Evolutionary conservation across 2,329 filamentous ascomycete species (phyloP).

Genomic region (Alternaria incomplexa): DNA sequence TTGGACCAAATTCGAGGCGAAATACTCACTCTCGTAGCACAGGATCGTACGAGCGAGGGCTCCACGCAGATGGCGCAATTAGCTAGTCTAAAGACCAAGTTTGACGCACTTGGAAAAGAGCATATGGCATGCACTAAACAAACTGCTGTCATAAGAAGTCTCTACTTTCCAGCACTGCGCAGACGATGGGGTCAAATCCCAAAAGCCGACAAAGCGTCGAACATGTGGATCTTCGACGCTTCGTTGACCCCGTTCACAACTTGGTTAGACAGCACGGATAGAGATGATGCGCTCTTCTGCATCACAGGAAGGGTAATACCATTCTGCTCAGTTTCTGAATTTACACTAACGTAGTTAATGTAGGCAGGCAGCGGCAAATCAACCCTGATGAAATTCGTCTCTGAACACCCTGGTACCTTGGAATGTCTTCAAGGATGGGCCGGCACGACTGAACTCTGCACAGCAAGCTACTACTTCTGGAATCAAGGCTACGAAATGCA

Average conservation of each 20-base stretch:
- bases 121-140: background rate
- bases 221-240: conserved; percentile 18
- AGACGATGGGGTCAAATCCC: background rate
- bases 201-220: background rate
- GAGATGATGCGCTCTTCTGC: conserved; percentile 9
- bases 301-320: too few species aligned
- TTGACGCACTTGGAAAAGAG: conserved; percentile 11
- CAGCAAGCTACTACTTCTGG: conserved; percentile 34
- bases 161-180: conserved; percentile 5
- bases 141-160: background rate
- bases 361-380: conserved; percentile 57
- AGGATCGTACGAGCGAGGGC: background rate
- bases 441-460: conserved; percentile 22
- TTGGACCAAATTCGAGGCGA: background rate
- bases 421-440: conserved; percentile 47
- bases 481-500: conserved; percentile 18
- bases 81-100: conserved; percentile 10
- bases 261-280: conserved; percentile 11
- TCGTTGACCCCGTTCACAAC: conserved; percentile 2
- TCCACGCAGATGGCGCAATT: background rate
- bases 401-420: conserved; percentile 22
- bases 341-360: background rate
- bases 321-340: too few species aligned
- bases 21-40: background rate
- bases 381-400: conserved; percentile 49